phyloP scores from a whole-genome alignment of 345 rosid genomes.

The Populus alba region DNA sequence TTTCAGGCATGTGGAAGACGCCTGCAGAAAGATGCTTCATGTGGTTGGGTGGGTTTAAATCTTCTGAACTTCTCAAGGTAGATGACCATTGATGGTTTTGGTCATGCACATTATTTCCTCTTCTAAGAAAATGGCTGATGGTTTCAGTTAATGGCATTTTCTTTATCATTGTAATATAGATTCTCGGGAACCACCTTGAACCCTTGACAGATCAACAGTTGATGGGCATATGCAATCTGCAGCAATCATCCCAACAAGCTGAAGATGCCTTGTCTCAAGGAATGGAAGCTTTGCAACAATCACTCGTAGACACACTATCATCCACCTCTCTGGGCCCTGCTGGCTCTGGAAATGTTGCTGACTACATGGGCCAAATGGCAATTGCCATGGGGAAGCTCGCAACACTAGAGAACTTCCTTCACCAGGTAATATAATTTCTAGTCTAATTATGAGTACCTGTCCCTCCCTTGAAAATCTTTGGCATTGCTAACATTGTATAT shows the following conservation, averaged over 20 bases:
- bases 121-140: not conserved
- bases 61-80: conserved; percentile 92
- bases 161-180: conserved; percentile 37
- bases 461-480: not conserved
- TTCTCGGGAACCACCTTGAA: conserved; percentile 80
- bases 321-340: conserved; percentile 60
- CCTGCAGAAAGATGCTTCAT: conserved; percentile 92
- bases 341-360: conserved; percentile 69
- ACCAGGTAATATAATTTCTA: conserved; percentile 50
- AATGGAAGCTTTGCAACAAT: conserved; percentile 93
- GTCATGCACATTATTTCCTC: not conserved
- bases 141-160: not conserved
- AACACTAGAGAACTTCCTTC: conserved; percentile 81
- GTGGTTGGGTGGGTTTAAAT: conserved; percentile 97
- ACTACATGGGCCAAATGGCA: conserved; percentile 94
- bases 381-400: conserved; percentile 86
- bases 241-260: conserved; percentile 93
- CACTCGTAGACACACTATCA: conserved; percentile 77
- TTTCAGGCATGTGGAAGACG: conserved; percentile 96
- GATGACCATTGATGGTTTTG: not conserved
- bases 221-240: conserved; percentile 91
- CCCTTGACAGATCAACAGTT: conserved; percentile 90
- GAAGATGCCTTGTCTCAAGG: conserved; percentile 98
- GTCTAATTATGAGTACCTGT: not conserved
- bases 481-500: not conserved